Evolutionary conservation across 1,284 basidiomycete genomes (phyloP), one percentile per base, ranked within the genome.

Genomic region (Apiotrichum laibachii): DNA sequence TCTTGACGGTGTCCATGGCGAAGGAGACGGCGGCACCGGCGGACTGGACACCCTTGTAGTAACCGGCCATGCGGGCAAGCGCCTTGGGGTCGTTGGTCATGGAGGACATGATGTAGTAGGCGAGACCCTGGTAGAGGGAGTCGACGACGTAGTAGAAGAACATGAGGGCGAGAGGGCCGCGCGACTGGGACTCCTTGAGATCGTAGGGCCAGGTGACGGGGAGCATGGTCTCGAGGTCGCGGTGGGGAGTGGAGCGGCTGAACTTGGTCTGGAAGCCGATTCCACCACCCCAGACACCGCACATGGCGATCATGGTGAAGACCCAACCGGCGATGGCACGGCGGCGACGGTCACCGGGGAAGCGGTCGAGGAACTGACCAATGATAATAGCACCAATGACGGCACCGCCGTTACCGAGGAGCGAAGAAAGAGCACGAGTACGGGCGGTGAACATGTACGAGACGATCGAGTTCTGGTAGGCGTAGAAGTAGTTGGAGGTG

Each of bases 1-100:
- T 72, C 50, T 62, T 53, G 39, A 80, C 78, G 5, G 82, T 81
- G 68, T 83, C 82, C 81, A 83, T 82, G 33, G 80, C 81, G 65
- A 80, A 83, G 31, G 76, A 78, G 74, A 81, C 40, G 75, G 70
- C 81, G 8, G 72, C 58, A 26, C 81, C 81, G 52, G 74, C 74
- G 13, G 68, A 71, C 59, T 76, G 74, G 33, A 76, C 62, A 37
- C 70, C 76, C 64, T 77, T 79, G 72, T 78, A 77, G 58, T 74
- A 71, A 15, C 77, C 78, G 33, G 73, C 69, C 59, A 77, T 65
- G 33, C 76, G 72, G n/a, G 77, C 77, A 35, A 78, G 70, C 48
- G 55, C 58, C 67, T 70, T 72, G 12, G 71, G 63, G 65, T 71
- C 65, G 63, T 71, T 72, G 56, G 65, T 59, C 50, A 71, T 60